Percentiles rank a stretch among this genome's conserved stretches.
Evolutionary conservation across 148 eudicot species (phyloP).

Genomic region (Vaccinium corymbosum): DNA sequence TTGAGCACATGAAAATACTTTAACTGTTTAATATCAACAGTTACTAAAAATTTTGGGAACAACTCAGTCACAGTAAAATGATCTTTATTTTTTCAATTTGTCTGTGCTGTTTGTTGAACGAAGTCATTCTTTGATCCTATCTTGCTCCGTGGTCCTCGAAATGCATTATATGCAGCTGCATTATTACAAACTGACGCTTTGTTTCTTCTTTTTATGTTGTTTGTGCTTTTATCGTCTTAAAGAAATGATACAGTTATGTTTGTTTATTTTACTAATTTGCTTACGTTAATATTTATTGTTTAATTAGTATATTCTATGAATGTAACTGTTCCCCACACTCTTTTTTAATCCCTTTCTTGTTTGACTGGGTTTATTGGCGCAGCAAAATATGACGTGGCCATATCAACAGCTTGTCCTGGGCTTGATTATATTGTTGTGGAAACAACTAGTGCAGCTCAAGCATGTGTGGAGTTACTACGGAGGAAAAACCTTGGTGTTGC

Average conservation of each 20-base stretch:
- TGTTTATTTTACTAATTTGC: neutral
- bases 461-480: constrained; percentile 92
- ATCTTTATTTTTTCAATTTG: neutral
- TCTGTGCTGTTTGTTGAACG: constrained; percentile 6
- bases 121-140: neutral
- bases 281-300: neutral
- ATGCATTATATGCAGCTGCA: neutral
- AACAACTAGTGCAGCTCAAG: constrained; percentile 88
- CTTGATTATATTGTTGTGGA: constrained; percentile 96
- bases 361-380: constrained; percentile 25
- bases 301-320: neutral
- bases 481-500: constrained; percentile 88
- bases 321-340: neutral
- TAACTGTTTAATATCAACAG: no score
- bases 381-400: constrained; percentile 88
- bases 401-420: constrained; percentile 93
- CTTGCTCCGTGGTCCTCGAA: neutral
- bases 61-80: neutral
- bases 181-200: neutral
- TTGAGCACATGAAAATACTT: no score
- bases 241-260: neutral
- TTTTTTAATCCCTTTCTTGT: neutral
- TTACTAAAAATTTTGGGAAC: neutral
- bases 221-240: neutral
- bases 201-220: neutral